Base-by-base conservation (phyloP, 1,284 basidiomycete species). In the Microbotryomycetes sp. region DNA sequence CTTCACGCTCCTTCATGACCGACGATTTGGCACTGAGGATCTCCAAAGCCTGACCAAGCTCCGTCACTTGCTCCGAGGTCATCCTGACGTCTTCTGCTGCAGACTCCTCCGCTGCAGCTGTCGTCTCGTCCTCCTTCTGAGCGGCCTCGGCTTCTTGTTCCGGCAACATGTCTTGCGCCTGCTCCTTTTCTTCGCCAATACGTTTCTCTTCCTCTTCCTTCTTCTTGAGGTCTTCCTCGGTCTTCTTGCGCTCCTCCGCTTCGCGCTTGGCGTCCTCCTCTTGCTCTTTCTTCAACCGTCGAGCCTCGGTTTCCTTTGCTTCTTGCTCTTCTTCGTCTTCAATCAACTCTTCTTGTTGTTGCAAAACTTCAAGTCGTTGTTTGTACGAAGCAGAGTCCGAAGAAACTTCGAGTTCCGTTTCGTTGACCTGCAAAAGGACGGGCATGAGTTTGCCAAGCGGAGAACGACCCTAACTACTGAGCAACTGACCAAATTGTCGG, bases 321-420 rank as follows among this genome's bases (percentile, higher is more conserved):
- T 98, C 96, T 77, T 98, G 94, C 75, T 97, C 94, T 67, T 93
- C 86, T 77, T 98, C 94, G 75, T 97, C 94, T 76, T 97, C 93
- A 74, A 99, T 99, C 63, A 99, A 88, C 76, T 98, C 94, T 75
- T 98, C 91, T 77, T 98, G 94, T 75, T 99, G 90, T 73, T 96
- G 89, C 75, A 99, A 79, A 7, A 99, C 94, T 70, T 97, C 94
- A 61, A 98, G 83, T 77, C 94, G 92, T 80, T 97, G 91, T 80
- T 97, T 96, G 82, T 97, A 97, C 71, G 86, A 91, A 16, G 92
- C 89, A 57, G 88, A 87, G 55, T 96, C 91, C 59, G 87, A 88
- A 71, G 91, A 90, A 49, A 97, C 92, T 76, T 92, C 89, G 52
- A 98, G 82, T 76, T 97, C 94, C 26, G 94, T 90, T 80, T 98